phyloP scores from a whole-genome alignment of 2,329 filamentous ascomycete genomes.

The Alternaria panax region DNA sequence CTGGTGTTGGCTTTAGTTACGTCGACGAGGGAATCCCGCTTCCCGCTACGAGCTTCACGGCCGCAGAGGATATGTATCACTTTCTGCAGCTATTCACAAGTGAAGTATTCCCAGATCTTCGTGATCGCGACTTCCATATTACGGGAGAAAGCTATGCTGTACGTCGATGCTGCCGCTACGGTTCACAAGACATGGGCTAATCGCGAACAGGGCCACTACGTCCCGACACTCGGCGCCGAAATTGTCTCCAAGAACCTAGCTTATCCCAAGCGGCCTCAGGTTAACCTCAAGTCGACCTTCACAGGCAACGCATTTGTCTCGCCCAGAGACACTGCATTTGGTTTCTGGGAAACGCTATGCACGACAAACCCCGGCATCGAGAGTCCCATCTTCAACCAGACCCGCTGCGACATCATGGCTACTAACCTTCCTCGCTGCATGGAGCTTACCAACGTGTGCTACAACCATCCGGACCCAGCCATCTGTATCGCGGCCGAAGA shows the following conservation, averaged over 20 bases:
- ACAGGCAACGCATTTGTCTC: conserved; percentile 59
- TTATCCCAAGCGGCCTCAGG: conserved; percentile 51
- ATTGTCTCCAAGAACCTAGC: conserved; percentile 56
- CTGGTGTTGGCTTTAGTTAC: conserved; percentile 51
- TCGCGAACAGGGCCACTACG: conserved; percentile 55
- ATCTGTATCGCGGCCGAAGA: conserved; percentile 50
- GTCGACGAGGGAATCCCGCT: conserved; percentile 46
- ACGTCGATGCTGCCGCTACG: conserved; percentile 18
- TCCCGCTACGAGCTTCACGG: conserved; percentile 52
- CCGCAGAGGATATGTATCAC: conserved; percentile 58
- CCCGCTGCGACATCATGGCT: conserved; percentile 57
- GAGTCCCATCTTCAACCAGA: conserved; percentile 55
- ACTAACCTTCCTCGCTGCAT: conserved; percentile 56
- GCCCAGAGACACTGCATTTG: conserved; percentile 51
- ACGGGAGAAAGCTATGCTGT: conserved; percentile 61
- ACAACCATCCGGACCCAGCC: conserved; percentile 51
- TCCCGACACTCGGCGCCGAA: conserved; percentile 55
- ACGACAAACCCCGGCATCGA: conserved; percentile 56
- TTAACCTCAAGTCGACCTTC: conserved; percentile 55
- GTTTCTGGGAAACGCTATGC: conserved; percentile 58
- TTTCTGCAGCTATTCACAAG: conserved; percentile 59
- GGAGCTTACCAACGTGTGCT: conserved; percentile 52
- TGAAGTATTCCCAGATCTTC: conserved; percentile 55
- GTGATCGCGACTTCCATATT: conserved; percentile 53
- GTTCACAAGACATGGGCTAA: background rate